phyloP scores from a whole-genome alignment of 371 early-diverging fungal genomes.

The Syncephalis plumigaleata region DNA sequence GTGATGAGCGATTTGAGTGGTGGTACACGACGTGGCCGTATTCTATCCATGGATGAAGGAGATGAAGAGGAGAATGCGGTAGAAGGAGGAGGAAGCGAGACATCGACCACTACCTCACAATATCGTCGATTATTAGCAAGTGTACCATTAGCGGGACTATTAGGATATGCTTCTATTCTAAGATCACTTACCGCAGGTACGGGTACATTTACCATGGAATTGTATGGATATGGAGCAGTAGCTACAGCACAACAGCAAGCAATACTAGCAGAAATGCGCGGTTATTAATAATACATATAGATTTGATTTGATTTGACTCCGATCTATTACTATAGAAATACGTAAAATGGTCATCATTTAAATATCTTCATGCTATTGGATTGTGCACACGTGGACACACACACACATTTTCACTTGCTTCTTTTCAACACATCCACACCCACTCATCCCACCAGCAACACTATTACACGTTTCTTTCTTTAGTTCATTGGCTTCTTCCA shows the following conservation, averaged over 20 bases:
- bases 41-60: conserved; percentile 25
- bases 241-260: conserved; percentile 7
- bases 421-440: too few species aligned
- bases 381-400: too few species aligned
- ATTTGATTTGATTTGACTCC: too few species aligned
- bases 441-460: too few species aligned
- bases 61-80: conserved; percentile 5
- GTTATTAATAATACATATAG: not conserved
- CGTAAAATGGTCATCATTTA: too few species aligned
- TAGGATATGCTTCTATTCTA: conserved; percentile 75
- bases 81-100: not conserved
- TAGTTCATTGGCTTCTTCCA: too few species aligned
- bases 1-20: conserved; percentile 64
- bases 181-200: conserved; percentile 78
- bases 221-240: conserved; percentile 72
- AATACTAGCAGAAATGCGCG: not conserved
- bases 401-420: too few species aligned
- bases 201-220: conserved; percentile 63
- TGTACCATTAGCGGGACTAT: conserved; percentile 67
- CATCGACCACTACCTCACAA: conserved; percentile 3
- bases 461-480: too few species aligned
- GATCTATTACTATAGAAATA: too few species aligned
- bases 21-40: conserved; percentile 57
- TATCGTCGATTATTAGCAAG: conserved; percentile 17
- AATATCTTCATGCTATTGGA: too few species aligned